Base-by-base conservation (phyloP, 768 basidiomycete genomes). In the Hygrocybe coccinea region DNA sequence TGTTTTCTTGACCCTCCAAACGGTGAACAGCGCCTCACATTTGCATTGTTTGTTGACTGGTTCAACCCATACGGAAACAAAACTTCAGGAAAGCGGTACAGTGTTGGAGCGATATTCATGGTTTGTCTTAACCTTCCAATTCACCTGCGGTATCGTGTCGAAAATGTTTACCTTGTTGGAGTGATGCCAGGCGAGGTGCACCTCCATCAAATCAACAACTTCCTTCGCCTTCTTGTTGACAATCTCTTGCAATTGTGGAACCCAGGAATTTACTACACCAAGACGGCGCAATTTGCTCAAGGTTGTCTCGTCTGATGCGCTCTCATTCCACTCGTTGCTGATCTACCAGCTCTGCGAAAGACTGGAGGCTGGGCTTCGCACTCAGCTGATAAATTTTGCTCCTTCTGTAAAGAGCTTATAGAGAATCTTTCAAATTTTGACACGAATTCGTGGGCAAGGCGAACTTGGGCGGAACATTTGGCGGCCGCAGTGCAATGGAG, bases 61-160 rank as follows among this genome's bases (percentile, higher is more conserved):
- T 75, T 75, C 64, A 74, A 75, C 49, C 69, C 71, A 0, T 56
- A 60, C 12, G 59, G 61, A 0, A 73, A 70, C 58, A 65, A 57
- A 12, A 9, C 52, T 2, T 55, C 61, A 1, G 69, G 71, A 4
- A 70, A 70, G 29, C 59, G 54, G 11, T 51, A 58, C 0, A 21
- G 72, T 69, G 2, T 51, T 67, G 3, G 70, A 71, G 2, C 59
- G 63, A 0, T 65, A 72, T 15, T 68, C 67, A 22, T 53, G 76
- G 49, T 61, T 65, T 2, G 72, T 71, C 54, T 54, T 73, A 10
- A 75, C 73, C 47, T 62, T 76, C 2, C 76, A 74, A 3, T 58
- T 60, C 2, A 44, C 57, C 5, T n/a, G 69, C 2, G 59, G 73
- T 2, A 67, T 75, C 15, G 24, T 22, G 46, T 25, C 12, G n/a